A percentile compares a stretch with the other conserved stretches of the same genome.
Evolutionary conservation across 2,329 filamentous ascomycete genomes (phyloP).

Genomic region (Claviceps lovelessii): DNA sequence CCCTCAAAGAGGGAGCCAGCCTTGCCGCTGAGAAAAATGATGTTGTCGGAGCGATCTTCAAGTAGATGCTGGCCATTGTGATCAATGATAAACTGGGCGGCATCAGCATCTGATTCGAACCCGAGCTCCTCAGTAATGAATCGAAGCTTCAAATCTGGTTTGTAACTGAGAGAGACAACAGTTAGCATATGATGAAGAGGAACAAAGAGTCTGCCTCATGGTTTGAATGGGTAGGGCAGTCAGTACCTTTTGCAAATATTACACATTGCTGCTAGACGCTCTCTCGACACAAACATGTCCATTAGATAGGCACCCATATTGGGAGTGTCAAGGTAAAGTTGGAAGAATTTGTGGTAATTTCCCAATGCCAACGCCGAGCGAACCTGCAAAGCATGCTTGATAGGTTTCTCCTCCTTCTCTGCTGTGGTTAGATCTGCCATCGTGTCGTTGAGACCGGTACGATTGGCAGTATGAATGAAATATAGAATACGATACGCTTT

Average conservation of each 20-base stretch:
- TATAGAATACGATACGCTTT: slow-evolving; percentile 99
- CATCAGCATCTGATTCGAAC: slow-evolving; percentile 85
- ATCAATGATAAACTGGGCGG: slow-evolving; percentile 78
- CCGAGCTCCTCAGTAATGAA: slow-evolving; percentile 93
- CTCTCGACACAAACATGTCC: slow-evolving; percentile 96
- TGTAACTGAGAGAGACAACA: slow-evolving; percentile 51
- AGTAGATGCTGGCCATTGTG: slow-evolving; percentile 62
- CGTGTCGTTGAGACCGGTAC: slow-evolving; percentile 93
- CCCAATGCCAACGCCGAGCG: slow-evolving; percentile 83
- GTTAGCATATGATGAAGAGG: not conserved
- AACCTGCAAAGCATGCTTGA: slow-evolving; percentile 84
- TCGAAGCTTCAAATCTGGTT: slow-evolving; percentile 73
- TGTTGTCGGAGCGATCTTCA: slow-evolving; percentile 59
- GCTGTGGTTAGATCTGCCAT: slow-evolving; percentile 95
- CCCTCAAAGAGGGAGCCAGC: slow-evolving; percentile 59
- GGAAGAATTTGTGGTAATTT: slow-evolving; percentile 97
- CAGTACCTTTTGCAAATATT: slow-evolving; percentile 83
- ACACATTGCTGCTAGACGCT: slow-evolving; percentile 78
- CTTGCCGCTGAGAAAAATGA: slow-evolving; percentile 61
- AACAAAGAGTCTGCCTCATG: not conserved
- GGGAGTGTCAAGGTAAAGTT: slow-evolving; percentile 81
- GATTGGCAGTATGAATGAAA: slow-evolving; percentile 98
- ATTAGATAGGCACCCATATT: slow-evolving; percentile 98
- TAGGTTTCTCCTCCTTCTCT: slow-evolving; percentile 75
- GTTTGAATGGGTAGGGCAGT: too few species aligned